Evolutionary conservation across 495 filamentous ascomycete genomes (phyloP).

Genomic region (Podospora bellae-mahoneyi): DNA sequence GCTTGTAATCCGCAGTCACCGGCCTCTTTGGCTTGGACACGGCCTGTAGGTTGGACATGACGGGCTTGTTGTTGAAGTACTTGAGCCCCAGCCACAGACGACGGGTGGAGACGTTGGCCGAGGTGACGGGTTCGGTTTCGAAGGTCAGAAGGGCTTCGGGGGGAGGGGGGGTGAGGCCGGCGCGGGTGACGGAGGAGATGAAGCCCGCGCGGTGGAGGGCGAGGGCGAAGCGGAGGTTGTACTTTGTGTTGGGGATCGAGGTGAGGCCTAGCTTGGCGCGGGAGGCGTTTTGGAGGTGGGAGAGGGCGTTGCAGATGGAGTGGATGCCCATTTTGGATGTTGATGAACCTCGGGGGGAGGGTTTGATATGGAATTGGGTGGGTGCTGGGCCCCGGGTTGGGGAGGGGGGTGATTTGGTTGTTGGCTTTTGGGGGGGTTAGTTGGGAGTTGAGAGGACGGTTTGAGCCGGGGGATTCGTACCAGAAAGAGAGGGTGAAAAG

Average conservation of each 20-base stretch:
- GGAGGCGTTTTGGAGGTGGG: slow-evolving; percentile 91
- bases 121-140: slow-evolving; percentile 63
- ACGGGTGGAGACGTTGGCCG: slow-evolving; percentile 70
- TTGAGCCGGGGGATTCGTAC: not conserved
- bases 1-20: slow-evolving; percentile 59
- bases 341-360: not conserved
- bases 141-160: slow-evolving; percentile 48
- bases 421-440: not conserved
- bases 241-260: slow-evolving; percentile 75
- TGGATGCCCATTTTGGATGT: slow-evolving; percentile 72
- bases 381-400: not conserved
- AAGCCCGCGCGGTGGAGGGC: slow-evolving; percentile 80
- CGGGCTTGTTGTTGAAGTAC: slow-evolving; percentile 86
- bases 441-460: not conserved
- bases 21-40: slow-evolving; percentile 74
- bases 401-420: not conserved
- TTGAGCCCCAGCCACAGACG: slow-evolving; percentile 91
- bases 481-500: not conserved
- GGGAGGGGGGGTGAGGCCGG: slow-evolving; percentile 62
- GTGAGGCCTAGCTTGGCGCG: slow-evolving; percentile 83
- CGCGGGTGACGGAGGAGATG: slow-evolving; percentile 77
- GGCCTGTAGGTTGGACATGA: slow-evolving; percentile 65
- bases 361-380: not conserved
- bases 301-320: slow-evolving; percentile 75
- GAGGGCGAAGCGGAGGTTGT: slow-evolving; percentile 71